A percentile compares a stretch with the other conserved stretches of the same genome.
Conservation (phyloP, 2,329 filamentous ascomycete species). For the Fusarium anthophilum region DNA sequence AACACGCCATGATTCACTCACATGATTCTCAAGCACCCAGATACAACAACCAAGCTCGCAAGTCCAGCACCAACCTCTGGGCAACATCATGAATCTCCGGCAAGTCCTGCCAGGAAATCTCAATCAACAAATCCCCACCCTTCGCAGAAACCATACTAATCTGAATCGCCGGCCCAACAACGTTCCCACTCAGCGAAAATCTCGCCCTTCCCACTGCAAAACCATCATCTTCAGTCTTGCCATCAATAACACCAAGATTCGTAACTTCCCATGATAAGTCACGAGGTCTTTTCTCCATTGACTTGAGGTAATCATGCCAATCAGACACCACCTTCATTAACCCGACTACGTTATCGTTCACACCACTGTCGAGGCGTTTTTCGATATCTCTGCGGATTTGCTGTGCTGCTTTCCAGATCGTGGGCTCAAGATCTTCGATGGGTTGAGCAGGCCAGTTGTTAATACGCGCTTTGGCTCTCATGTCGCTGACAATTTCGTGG, state of each 20-base stretch:
- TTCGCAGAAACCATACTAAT: not conserved
- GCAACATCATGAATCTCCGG: not conserved
- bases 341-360: not conserved
- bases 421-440: not conserved
- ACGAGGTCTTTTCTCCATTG: not conserved
- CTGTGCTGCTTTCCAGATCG: constrained; percentile 1
- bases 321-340: constrained; percentile 1
- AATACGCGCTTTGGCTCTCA: not conserved
- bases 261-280: constrained; percentile 4
- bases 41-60: not conserved
- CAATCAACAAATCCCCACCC: not conserved
- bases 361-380: not conserved
- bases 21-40: not conserved
- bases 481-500: not conserved
- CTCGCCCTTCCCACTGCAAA: not conserved
- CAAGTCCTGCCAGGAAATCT: constrained; percentile 4
- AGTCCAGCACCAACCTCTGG: not conserved
- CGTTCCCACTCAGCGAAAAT: not conserved
- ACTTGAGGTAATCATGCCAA: constrained; percentile 1
- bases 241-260: constrained; percentile 1
- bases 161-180: constrained; percentile 2
- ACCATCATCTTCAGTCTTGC: not conserved
- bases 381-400: not conserved
- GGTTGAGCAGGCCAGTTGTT: not conserved
- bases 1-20: rapidly evolving